Percentiles rank a stretch among this genome's conserved stretches.
Conservation (phyloP, 305 asterid species). For the Solanum hybrid region DNA sequence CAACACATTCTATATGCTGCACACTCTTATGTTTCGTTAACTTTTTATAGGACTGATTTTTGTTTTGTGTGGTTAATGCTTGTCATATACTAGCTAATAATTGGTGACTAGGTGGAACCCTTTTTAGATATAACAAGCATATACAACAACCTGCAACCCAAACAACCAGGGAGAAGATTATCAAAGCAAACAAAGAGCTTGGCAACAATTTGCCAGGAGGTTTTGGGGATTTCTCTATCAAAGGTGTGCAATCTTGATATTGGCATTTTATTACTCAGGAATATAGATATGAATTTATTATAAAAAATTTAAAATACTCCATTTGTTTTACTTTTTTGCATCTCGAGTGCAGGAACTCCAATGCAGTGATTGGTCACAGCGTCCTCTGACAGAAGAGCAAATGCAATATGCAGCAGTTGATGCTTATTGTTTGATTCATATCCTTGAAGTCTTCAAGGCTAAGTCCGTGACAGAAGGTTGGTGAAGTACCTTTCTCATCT, state of each 20-base stretch:
- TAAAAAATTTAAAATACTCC: background rate
- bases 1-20: background rate
- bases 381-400: slow-evolving; percentile 82
- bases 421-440: slow-evolving; percentile 69
- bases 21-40: background rate
- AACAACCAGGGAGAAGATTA: slow-evolving; percentile 38
- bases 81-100: background rate
- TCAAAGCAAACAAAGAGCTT: slow-evolving; percentile 70
- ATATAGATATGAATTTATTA: background rate
- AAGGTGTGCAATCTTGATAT: slow-evolving; percentile 35
- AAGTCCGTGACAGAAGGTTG: slow-evolving; percentile 67
- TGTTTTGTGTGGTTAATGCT: background rate
- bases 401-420: slow-evolving; percentile 80
- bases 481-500: background rate
- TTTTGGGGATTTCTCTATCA: slow-evolving; percentile 66
- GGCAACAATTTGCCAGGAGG: slow-evolving; percentile 72
- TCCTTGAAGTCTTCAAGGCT: slow-evolving; percentile 51
- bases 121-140: slow-evolving; percentile 60
- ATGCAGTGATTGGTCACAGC: slow-evolving; percentile 95
- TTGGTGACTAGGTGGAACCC: slow-evolving; percentile 67
- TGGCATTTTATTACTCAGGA: background rate
- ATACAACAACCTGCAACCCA: slow-evolving; percentile 53
- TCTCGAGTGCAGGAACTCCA: slow-evolving; percentile 61
- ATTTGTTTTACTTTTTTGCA: background rate
- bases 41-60: background rate